Evolutionary conservation across 805 yeast genomes (phyloP).

Genomic region (Barnettozyma botsteinii): DNA sequence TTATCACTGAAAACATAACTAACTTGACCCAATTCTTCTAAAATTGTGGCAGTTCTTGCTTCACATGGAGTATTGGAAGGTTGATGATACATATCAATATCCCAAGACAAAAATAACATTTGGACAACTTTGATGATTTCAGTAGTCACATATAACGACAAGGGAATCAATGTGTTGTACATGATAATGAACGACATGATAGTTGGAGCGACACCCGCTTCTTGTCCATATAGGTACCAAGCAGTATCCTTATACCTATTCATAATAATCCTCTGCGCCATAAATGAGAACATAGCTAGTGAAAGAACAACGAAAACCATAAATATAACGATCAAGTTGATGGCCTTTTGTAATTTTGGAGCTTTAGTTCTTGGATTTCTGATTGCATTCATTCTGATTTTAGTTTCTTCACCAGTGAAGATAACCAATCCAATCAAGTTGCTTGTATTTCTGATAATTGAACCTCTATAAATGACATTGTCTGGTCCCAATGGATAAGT

Average conservation of each 20-base stretch:
- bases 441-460: slow-evolving; percentile 79
- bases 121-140: slow-evolving; percentile 92
- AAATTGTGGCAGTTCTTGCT: slow-evolving; percentile 89
- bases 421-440: slow-evolving; percentile 72
- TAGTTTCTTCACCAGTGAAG: slow-evolving; percentile 94
- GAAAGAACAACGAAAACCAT: slow-evolving; percentile 80
- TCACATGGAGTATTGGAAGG: slow-evolving; percentile 87
- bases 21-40: slow-evolving; percentile 96
- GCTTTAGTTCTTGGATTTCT: slow-evolving; percentile 88
- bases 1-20: slow-evolving; percentile 93
- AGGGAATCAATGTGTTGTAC: slow-evolving; percentile 94
- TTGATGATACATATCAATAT: slow-evolving; percentile 88
- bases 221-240: slow-evolving; percentile 73
- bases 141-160: slow-evolving; percentile 92
- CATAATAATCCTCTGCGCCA: slow-evolving; percentile 62
- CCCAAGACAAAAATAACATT: slow-evolving; percentile 74
- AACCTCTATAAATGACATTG: slow-evolving; percentile 86
- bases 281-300: slow-evolving; percentile 72
- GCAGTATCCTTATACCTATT: slow-evolving; percentile 35
- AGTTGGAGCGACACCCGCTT: slow-evolving; percentile 82
- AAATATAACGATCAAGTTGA: slow-evolving; percentile 76
- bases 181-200: slow-evolving; percentile 94
- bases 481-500: slow-evolving; percentile 66
- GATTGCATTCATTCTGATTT: slow-evolving; percentile 91
- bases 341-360: slow-evolving; percentile 80